A percentile compares a stretch with the other conserved stretches of the same genome.
phyloP scores from a whole-genome alignment of 1,284 basidiomycete genomes.

The Dichomitus squalens region DNA sequence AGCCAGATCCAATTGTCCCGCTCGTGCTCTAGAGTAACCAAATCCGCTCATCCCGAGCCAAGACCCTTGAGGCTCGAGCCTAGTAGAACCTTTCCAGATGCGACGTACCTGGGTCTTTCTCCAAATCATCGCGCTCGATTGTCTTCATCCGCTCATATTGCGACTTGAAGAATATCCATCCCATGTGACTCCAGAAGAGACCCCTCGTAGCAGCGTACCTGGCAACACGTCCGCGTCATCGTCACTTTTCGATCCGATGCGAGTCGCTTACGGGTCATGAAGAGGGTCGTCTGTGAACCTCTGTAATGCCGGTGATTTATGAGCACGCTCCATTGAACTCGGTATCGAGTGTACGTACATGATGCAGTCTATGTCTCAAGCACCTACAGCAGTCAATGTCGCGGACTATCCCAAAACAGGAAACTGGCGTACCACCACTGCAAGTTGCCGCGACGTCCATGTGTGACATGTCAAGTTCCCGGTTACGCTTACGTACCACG shows the following conservation, averaged over 20 bases:
- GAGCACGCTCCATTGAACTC: neutral
- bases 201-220: conserved; percentile 78
- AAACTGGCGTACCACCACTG: conserved; percentile 33
- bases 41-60: too few relatives aligned
- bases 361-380: conserved; percentile 74
- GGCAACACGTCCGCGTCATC: neutral
- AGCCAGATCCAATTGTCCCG: too few relatives aligned
- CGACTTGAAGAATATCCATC: conserved; percentile 85
- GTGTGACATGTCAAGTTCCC: neutral
- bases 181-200: conserved; percentile 76
- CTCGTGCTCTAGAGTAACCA: too few relatives aligned
- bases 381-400: conserved; percentile 48
- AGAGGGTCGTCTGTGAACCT: conserved; percentile 75
- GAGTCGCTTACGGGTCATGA: conserved; percentile 66
- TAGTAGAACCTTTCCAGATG: too few relatives aligned
- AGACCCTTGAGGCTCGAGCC: too few relatives aligned
- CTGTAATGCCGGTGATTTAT: conserved; percentile 33
- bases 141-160: conserved; percentile 63
- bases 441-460: neutral
- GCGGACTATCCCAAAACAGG: neutral
- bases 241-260: neutral
- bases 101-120: conserved; percentile 63
- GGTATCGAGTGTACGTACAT: conserved; percentile 45
- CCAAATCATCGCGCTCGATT: conserved; percentile 73
- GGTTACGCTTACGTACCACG: neutral